These are phyloP conservation scores for Monilinia fructigena DNA, from an alignment of 2,329 filamentous ascomycete species.

Conservation along the genomic window DNA sequence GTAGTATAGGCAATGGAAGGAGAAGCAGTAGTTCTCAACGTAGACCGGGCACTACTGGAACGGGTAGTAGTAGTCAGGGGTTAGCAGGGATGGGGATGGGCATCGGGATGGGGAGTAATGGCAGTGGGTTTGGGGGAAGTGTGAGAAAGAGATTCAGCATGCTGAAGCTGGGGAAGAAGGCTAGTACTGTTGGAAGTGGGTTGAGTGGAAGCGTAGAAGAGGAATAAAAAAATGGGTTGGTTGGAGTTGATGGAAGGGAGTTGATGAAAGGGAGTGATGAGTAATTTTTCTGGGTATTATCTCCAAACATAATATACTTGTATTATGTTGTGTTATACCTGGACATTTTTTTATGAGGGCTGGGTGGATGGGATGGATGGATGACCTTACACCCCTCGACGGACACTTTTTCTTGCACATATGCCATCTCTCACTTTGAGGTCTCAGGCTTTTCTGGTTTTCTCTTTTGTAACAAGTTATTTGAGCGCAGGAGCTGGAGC, in stretches of 20 bases:
- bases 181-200: conserved; percentile 39
- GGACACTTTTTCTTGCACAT: conserved; percentile 15
- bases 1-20: conserved; percentile 22
- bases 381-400: background rate
- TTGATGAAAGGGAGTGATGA: background rate
- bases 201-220: conserved; percentile 34
- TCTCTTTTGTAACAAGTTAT: conserved; percentile 14
- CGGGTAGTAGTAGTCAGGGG: conserved; percentile 14
- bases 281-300: conserved; percentile 16
- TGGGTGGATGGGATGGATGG: background rate
- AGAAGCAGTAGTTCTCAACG: conserved; percentile 30
- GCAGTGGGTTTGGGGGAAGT: conserved; percentile 35
- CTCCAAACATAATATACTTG: background rate
- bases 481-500: background rate
- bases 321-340: background rate
- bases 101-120: conserved; percentile 29
- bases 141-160: conserved; percentile 39
- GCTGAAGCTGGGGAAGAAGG: conserved; percentile 41
- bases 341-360: conserved; percentile 5
- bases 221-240: conserved; percentile 7
- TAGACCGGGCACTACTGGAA: conserved; percentile 22
- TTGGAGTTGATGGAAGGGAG: background rate
- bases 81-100: conserved; percentile 16
- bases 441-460: background rate
- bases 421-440: background rate